Conservation (phyloP, 139 green algal species). For the Tetradesmus lagerheimii region DNA sequence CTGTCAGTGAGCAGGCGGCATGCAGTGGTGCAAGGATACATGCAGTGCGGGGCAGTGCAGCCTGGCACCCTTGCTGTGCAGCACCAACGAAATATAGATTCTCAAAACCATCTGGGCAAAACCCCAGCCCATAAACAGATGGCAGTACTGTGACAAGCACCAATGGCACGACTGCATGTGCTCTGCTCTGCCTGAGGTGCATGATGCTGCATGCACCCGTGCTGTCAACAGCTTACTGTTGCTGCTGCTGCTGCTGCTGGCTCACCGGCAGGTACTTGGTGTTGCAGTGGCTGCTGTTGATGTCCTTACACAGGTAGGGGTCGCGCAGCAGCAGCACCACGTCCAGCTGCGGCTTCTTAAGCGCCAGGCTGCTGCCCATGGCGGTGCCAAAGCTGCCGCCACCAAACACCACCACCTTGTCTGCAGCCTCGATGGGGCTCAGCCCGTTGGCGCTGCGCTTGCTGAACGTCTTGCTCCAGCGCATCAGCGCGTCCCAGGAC, state of each 20-base stretch:
- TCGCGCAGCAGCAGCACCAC: slow-evolving; percentile 91
- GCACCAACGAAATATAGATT: not conserved
- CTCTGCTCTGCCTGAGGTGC: not conserved
- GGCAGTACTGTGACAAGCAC: no score
- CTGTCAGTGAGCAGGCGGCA: not conserved
- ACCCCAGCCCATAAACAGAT: no score
- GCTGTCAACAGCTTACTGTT: no score
- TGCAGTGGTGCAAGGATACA: not conserved
- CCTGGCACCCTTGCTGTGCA: not conserved
- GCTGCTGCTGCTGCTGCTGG: not conserved
- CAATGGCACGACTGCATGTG: no score
- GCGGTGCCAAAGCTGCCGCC: slow-evolving; percentile 98
- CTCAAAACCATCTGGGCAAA: no score
- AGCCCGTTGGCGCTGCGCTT: slow-evolving; percentile 22
- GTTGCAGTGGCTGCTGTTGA: slow-evolving; percentile 94
- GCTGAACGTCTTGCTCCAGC: slow-evolving; percentile 84
- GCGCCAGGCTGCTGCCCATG: slow-evolving; percentile 88
- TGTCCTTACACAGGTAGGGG: slow-evolving; percentile 81
- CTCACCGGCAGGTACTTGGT: slow-evolving; percentile 84
- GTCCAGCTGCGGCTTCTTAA: slow-evolving; percentile 85
- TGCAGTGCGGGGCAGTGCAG: not conserved
- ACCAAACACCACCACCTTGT: slow-evolving; percentile 96
- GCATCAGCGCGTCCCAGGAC: slow-evolving; percentile 89
- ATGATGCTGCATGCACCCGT: not conserved
- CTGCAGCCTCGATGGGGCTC: slow-evolving; percentile 53